Conservation (phyloP, 139 green algal genomes). For the Volvox africanus region DNA sequence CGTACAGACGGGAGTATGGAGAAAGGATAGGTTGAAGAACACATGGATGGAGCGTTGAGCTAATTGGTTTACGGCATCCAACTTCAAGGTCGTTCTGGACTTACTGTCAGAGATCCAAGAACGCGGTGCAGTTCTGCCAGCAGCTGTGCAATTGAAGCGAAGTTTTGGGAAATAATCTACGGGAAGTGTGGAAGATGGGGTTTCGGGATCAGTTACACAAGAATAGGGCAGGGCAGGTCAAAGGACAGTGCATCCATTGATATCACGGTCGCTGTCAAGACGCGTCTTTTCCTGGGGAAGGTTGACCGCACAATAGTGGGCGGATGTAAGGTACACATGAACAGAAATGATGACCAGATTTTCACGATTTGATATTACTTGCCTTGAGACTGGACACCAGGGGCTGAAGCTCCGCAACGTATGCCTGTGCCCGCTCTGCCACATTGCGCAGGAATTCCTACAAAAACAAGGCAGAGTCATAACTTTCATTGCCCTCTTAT, state of each 20-base stretch:
- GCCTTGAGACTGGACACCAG: conserved; percentile 37
- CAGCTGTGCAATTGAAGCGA: conserved; percentile 20
- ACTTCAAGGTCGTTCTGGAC: not conserved
- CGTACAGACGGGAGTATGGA: too few species aligned
- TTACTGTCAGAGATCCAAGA: conserved; percentile 32
- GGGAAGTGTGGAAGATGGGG: not conserved
- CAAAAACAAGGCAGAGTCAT: not conserved
- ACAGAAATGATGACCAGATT: not conserved
- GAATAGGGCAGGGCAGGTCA: too few species aligned
- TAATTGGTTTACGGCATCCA: not conserved
- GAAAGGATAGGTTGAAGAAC: not conserved
- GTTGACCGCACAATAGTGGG: too few species aligned
- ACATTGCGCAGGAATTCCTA: conserved; percentile 20
- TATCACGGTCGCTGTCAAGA: too few species aligned
- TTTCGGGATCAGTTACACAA: not conserved
- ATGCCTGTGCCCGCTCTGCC: not conserved
- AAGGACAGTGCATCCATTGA: too few species aligned
- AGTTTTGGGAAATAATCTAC: conserved; percentile 43
- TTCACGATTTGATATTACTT: not conserved
- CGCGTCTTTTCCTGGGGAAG: too few species aligned
- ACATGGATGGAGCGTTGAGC: not conserved
- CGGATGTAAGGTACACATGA: too few species aligned
- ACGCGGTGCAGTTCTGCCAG: conserved; percentile 30
- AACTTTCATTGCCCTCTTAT: too few species aligned
- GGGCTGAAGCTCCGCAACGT: not conserved